phyloP scores from a whole-genome alignment of 2,329 filamentous ascomycete genomes.

The Trichothecium roseum region DNA sequence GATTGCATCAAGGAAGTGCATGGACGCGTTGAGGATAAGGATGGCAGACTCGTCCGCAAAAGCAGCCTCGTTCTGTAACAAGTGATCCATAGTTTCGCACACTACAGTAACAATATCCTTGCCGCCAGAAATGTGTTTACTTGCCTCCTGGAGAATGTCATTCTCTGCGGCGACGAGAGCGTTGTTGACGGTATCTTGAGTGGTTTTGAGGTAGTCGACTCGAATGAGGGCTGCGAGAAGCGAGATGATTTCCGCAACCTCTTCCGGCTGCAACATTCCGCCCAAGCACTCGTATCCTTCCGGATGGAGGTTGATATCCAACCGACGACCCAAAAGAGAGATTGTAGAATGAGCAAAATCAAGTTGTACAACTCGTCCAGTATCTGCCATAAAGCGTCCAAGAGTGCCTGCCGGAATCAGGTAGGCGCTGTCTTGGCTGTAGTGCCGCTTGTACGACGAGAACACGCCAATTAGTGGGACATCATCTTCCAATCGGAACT shows the following conservation, averaged over 20 bases:
- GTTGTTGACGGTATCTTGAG: slow-evolving; percentile 9
- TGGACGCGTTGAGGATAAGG: slow-evolving; percentile 56
- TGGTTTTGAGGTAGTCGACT: slow-evolving; percentile 30
- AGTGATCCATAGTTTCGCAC: slow-evolving; percentile 72
- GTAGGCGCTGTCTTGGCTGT: slow-evolving; percentile 40
- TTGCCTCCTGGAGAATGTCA: slow-evolving; percentile 42
- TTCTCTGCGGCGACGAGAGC: slow-evolving; percentile 23
- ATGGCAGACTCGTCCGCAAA: slow-evolving; percentile 55
- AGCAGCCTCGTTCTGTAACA: slow-evolving; percentile 45
- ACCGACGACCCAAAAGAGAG: slow-evolving; percentile 65
- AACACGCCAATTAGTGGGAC: slow-evolving; percentile 51
- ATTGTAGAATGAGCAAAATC: slow-evolving; percentile 74
- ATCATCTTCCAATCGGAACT: slow-evolving; percentile 56
- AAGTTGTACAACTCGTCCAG: slow-evolving; percentile 63
- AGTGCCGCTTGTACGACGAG: slow-evolving; percentile 31
- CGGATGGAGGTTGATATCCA: slow-evolving; percentile 56
- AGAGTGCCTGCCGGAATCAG: slow-evolving; percentile 54
- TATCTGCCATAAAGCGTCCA: slow-evolving; percentile 67
- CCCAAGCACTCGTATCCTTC: slow-evolving; percentile 43
- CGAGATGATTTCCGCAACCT: slow-evolving; percentile 62
- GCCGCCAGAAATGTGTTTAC: slow-evolving; percentile 45
- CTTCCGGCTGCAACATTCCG: slow-evolving; percentile 44
- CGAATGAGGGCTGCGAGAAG: slow-evolving; percentile 63
- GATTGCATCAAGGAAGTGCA: slow-evolving; percentile 70
- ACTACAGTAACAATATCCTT: slow-evolving; percentile 73